Conservation (phyloP, 75 land plant genomes). For the Selaginella tamariscina region DNA sequence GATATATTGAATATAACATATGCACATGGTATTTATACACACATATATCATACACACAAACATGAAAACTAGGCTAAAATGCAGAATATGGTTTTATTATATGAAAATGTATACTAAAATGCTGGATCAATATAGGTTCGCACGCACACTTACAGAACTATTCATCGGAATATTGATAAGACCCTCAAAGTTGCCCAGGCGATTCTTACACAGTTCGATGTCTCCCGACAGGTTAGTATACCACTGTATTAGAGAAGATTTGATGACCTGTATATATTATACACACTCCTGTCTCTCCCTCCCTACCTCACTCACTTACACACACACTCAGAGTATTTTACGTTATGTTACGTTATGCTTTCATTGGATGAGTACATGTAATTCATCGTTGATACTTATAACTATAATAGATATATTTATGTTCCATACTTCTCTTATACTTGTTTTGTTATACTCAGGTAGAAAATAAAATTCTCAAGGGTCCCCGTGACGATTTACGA, state of each 20-base stretch:
- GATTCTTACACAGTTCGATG: slow-evolving; percentile 60
- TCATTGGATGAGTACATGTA: too few species aligned
- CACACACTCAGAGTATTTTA: too few species aligned
- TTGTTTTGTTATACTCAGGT: slow-evolving; percentile 30
- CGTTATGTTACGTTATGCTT: too few species aligned
- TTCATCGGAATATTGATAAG: slow-evolving; percentile 77
- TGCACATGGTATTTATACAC: too few species aligned
- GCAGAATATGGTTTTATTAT: too few species aligned
- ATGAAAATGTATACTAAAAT: too few species aligned
- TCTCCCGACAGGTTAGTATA: slow-evolving; percentile 46
- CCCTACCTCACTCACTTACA: too few species aligned
- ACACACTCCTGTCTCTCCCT: too few species aligned
- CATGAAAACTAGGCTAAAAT: too few species aligned
- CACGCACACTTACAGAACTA: slow-evolving; percentile 58
- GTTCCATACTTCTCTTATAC: background rate
- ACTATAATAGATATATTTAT: background rate
- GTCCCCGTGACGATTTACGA: slow-evolving; percentile 68
- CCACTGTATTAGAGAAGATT: background rate
- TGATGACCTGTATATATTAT: background rate
- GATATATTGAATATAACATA: too few species aligned
- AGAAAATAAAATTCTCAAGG: slow-evolving; percentile 60
- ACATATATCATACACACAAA: too few species aligned
- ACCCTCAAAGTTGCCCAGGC: slow-evolving; percentile 60
- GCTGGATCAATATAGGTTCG: slow-evolving; percentile 35
- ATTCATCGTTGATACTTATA: too few species aligned